These are phyloP conservation scores for Boletus tomentosulus DNA, from an alignment of 768 basidiomycete species.

Conservation along the genomic window DNA sequence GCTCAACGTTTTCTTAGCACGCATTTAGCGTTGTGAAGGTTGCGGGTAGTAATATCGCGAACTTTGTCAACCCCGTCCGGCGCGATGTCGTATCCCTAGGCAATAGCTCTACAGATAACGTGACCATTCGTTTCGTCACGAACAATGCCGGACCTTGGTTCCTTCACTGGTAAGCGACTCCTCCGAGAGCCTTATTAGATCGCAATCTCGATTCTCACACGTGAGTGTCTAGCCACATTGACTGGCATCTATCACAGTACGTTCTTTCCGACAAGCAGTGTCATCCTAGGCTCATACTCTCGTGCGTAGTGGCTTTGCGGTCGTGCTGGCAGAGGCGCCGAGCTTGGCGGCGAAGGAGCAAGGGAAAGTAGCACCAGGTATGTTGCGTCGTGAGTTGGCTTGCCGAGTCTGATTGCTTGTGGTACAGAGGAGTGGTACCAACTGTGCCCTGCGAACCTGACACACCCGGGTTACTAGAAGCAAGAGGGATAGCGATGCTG, in stretches of 20 bases:
- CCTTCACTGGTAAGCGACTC: slow-evolving; percentile 36
- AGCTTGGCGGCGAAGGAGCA: slow-evolving; percentile 5
- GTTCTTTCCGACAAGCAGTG: not conserved
- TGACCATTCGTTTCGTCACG: slow-evolving; percentile 56
- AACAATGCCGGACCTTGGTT: slow-evolving; percentile 67
- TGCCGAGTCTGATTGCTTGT: not conserved
- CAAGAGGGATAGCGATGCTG: not conserved
- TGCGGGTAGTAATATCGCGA: slow-evolving; percentile 26
- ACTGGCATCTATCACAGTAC: slow-evolving; percentile 29
- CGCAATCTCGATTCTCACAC: not conserved
- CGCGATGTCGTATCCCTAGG: slow-evolving; percentile 33
- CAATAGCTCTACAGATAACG: slow-evolving; percentile 34
- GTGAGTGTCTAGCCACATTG: slow-evolving; percentile 20
- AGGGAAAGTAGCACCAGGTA: slow-evolving; percentile 18
- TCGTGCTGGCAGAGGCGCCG: slow-evolving; percentile 27
- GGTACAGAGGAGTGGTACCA: slow-evolving; percentile 18
- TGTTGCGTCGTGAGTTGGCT: not conserved
- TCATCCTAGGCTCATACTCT: not conserved
- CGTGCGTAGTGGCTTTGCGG: slow-evolving; percentile 24
- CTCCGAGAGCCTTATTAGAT: not conserved
- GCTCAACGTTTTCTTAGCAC: slow-evolving; percentile 22
- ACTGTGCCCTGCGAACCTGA: slow-evolving; percentile 12
- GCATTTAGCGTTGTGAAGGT: slow-evolving; percentile 34
- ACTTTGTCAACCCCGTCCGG: slow-evolving; percentile 36
- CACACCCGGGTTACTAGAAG: not conserved